These are phyloP conservation scores for Aegilops longissima DNA, from an alignment of 176 grass and related monocot species.

Conservation along the genomic window DNA sequence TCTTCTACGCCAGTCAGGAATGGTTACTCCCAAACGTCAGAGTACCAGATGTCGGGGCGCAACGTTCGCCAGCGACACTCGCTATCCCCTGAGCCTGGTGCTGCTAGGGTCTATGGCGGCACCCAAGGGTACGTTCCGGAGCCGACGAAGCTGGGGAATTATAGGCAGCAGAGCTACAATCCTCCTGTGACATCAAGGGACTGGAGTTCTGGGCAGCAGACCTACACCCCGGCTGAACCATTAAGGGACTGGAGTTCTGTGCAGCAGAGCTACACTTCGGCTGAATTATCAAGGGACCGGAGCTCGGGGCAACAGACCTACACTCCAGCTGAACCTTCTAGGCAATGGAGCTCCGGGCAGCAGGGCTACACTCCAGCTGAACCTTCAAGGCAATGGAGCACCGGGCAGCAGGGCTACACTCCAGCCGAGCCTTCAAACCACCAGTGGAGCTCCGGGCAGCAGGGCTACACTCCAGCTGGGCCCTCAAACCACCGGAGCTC, in stretches of 20 bases:
- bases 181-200: conserved; percentile 13
- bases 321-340: not conserved
- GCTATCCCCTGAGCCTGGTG: conserved; percentile 40
- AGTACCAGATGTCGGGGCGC: not conserved
- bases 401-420: not conserved
- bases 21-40: not conserved
- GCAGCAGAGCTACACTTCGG: not conserved
- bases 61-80: not conserved
- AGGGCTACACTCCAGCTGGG: not conserved
- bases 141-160: conserved; percentile 11
- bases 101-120: conserved; percentile 27
- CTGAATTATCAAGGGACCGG: conserved; percentile 33
- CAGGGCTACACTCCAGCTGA: not conserved
- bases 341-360: conserved; percentile 10
- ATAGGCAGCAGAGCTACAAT: conserved; percentile 21
- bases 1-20: conserved; percentile 14
- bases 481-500: not conserved
- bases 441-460: not conserved
- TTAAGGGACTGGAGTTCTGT: not conserved
- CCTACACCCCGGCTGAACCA: not conserved
- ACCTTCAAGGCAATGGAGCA: not conserved
- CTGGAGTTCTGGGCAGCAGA: conserved; percentile 34
- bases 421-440: not conserved
- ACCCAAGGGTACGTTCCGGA: not conserved
- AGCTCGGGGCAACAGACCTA: not conserved